A percentile compares a stretch with the other conserved stretches of the same genome.
phyloP scores from a whole-genome alignment of 2,329 filamentous ascomycete species.

The Sporothrix schenckii region DNA sequence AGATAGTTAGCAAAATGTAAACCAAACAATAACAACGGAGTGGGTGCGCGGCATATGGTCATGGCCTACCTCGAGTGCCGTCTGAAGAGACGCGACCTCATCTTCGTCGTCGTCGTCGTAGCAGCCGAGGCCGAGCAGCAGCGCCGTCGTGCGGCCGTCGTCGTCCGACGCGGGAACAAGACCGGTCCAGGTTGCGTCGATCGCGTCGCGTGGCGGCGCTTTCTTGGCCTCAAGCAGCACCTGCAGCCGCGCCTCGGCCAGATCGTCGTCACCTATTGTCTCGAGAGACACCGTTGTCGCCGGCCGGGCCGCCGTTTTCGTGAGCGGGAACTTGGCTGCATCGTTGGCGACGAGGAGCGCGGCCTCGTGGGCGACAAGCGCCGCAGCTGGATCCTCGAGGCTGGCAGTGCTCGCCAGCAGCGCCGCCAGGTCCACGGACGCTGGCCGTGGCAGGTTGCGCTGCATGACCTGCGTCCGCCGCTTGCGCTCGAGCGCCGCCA shows the following conservation, averaged over 20 bases:
- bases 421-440: conserved; percentile 68
- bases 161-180: conserved; percentile 34
- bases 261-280: conserved; percentile 67
- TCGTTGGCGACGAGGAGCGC: conserved; percentile 82
- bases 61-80: conserved; percentile 68
- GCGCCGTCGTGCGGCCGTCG: conserved; percentile 48
- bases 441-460: conserved; percentile 75
- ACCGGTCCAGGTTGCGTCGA: conserved; percentile 57
- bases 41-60: no score
- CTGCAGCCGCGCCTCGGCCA: conserved; percentile 75
- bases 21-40: not conserved
- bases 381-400: conserved; percentile 65
- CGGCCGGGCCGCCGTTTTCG: conserved; percentile 61
- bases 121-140: conserved; percentile 78
- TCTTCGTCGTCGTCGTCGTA: conserved; percentile 75
- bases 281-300: conserved; percentile 64
- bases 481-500: conserved; percentile 70
- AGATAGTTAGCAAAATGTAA: no score
- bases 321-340: conserved; percentile 70
- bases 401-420: conserved; percentile 66
- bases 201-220: conserved; percentile 54
- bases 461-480: conserved; percentile 92
- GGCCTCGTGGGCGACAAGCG: conserved; percentile 74
- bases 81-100: conserved; percentile 56
- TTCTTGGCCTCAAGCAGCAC: conserved; percentile 70